These are phyloP conservation scores for Cryptosporidium tyzzeri DNA, from an alignment of 169 alveolate genomes.

Conservation along the genomic window DNA sequence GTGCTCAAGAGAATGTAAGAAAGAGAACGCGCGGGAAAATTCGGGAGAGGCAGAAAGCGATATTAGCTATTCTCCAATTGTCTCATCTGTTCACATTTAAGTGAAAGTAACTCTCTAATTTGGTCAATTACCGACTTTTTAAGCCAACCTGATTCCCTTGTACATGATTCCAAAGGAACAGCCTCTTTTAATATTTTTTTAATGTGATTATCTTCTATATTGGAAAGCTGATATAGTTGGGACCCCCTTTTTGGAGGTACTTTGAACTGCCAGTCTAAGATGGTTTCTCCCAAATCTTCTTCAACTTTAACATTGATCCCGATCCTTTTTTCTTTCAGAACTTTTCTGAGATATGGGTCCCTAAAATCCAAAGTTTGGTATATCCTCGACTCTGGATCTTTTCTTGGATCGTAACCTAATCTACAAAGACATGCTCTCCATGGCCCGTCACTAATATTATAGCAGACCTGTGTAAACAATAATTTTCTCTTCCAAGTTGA, in stretches of 20 bases:
- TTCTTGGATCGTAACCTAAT: constrained; percentile 82
- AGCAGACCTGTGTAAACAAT: constrained; percentile 81
- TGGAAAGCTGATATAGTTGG: constrained; percentile 79
- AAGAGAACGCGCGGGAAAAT: not conserved
- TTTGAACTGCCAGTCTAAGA: constrained; percentile 75
- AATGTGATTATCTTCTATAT: constrained; percentile 78
- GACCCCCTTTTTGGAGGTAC: constrained; percentile 82
- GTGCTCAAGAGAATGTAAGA: not conserved
- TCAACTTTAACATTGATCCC: constrained; percentile 44
- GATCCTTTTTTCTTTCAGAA: constrained; percentile 63
- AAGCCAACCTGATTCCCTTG: constrained; percentile 82
- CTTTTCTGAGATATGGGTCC: constrained; percentile 78
- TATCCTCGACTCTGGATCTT: constrained; percentile 79
- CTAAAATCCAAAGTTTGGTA: constrained; percentile 82
- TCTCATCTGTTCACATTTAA: constrained; percentile 81
- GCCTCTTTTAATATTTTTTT: constrained; percentile 79
- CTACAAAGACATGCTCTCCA: constrained; percentile 83
- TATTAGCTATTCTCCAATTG: constrained; percentile 6
- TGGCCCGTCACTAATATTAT: constrained; percentile 81
- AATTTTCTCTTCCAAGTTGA: constrained; percentile 80
- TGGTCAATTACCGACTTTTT: constrained; percentile 77
- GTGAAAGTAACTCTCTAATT: constrained; percentile 79
- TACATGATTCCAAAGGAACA: constrained; percentile 75
- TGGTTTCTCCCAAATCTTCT: constrained; percentile 50
- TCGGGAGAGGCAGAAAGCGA: not conserved